Conservation (phyloP, 371 early-diverging fungal species). For the Blakeslea trispora region DNA sequence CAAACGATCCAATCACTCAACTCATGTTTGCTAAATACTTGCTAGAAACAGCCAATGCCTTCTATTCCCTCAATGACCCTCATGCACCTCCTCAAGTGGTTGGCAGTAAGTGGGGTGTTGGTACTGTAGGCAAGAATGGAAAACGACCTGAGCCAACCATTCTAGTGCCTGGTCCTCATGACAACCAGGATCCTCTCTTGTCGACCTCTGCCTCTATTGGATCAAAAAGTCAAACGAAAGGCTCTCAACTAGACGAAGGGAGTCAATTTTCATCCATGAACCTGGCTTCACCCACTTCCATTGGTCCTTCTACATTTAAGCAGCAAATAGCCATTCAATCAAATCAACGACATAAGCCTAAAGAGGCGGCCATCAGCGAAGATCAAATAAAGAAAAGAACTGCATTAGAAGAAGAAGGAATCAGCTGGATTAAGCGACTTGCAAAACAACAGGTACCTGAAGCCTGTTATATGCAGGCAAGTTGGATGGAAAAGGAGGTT, state of each 20-base stretch:
- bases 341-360: neutral
- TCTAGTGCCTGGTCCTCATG: constrained; percentile 2
- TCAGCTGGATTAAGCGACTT: constrained; percentile 72
- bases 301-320: neutral
- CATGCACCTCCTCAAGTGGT: neutral
- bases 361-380: neutral
- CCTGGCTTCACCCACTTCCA: neutral
- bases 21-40: constrained; percentile 83
- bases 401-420: constrained; percentile 56
- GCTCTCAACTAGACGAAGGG: neutral
- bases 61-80: neutral
- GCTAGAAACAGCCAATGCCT: constrained; percentile 49
- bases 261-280: neutral
- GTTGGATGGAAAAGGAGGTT: constrained; percentile 67
- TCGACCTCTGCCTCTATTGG: neutral
- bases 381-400: constrained; percentile 3
- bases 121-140: constrained; percentile 11
- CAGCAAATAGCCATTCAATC: neutral
- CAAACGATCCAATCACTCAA: constrained; percentile 76
- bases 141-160: constrained; percentile 15
- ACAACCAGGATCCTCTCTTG: neutral
- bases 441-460: constrained; percentile 69
- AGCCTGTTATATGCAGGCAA: constrained; percentile 69
- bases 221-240: neutral
- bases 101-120: constrained; percentile 23